Base-by-base conservation (phyloP, 306 rosid species). In the Rosa chinensis region DNA sequence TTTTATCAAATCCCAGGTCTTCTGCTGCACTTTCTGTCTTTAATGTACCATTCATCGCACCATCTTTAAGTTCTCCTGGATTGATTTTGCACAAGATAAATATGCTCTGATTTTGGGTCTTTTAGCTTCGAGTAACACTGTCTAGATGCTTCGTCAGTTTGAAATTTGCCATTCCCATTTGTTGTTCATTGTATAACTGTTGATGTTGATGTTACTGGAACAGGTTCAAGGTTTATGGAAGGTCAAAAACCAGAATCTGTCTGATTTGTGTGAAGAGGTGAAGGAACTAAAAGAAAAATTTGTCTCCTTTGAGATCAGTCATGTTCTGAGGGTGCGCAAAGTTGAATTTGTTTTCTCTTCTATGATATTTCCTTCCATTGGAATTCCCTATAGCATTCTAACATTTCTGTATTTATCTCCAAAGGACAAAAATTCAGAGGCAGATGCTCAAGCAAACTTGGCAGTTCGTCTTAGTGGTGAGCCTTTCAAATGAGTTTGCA, bases 211-310 rank as follows among this genome's bases (percentile, higher is more conserved):
- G 50, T 80, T 89, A 73, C 76, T 86, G 81, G 74, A 66, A 76
- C 92, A 95, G 99, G 90, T 95, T 70, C 92, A 87, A 72, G 99
- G 99, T 47, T 87, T 81, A 74, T 92, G 99, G 99, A 90, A 83
- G 87, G 93, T 78, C 75, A 91, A 74, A 90, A 82, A 91, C 62
- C 84, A 87, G 83, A 91, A 87, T 84, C 78, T 95, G 82, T 73
- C 87, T 52, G 72, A 43, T 70, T 83, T 95, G 87, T 82, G 69
- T 79, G 82, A 90, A 70, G 92, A 85, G 89, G 98, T 90, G 80
- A 86, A 79, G 80, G 83, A 85, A 82, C 93, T 95, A 62, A 90
- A 90, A 88, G 88, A 90, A 35, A 77, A 88, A 63, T 95, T 91
- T 89, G 58, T 58, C 18, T 93, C 96, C 37, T 92, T 95, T 86